These are phyloP conservation scores for Leucaena leucocephala DNA, from an alignment of 306 rosid species.

Conservation along the genomic window DNA sequence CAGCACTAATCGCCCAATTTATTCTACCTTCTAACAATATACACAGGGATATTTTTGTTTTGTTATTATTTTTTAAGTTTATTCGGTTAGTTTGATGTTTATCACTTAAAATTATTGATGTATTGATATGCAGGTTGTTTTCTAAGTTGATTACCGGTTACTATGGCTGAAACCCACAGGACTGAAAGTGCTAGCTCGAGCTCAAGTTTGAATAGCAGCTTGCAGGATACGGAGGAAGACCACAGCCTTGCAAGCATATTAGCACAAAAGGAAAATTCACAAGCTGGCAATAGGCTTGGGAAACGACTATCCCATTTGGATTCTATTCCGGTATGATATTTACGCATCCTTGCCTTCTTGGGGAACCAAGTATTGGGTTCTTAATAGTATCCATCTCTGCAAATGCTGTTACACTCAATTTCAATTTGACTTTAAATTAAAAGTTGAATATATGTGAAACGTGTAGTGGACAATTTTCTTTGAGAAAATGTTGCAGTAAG, in stretches of 20 bases:
- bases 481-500: neutral
- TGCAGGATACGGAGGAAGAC: conserved; percentile 88
- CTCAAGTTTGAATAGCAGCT: conserved; percentile 81
- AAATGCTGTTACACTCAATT: neutral
- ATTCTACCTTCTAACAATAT: too few species aligned
- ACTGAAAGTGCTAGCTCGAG: conserved; percentile 87
- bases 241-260: conserved; percentile 79
- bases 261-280: conserved; percentile 63
- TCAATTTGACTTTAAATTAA: neutral
- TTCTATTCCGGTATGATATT: conserved; percentile 76
- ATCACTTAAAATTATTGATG: conserved; percentile 6
- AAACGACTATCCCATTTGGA: conserved; percentile 89
- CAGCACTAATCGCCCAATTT: too few species aligned
- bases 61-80: neutral
- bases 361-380: neutral
- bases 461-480: neutral
- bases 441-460: neutral
- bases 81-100: neutral
- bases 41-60: neutral
- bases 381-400: neutral
- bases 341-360: neutral
- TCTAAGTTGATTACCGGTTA: conserved; percentile 19
- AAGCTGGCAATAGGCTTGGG: conserved; percentile 59
- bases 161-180: conserved; percentile 66
- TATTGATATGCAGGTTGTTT: conserved; percentile 24